Evolutionary conservation across 73 alveolate genomes (phyloP).

Genomic region (Stentor coeruleus): DNA sequence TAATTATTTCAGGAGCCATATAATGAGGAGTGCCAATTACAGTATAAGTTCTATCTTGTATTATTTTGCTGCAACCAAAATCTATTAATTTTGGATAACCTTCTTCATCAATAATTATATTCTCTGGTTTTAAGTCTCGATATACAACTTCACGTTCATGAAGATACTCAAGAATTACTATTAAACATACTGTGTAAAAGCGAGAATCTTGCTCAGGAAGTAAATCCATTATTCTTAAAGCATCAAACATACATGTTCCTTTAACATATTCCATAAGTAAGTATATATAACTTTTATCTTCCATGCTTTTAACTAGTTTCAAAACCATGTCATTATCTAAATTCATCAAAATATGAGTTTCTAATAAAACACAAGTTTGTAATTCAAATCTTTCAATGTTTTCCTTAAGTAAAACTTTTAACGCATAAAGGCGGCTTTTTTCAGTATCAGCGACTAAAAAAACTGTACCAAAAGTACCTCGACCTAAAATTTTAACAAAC

Average conservation of each 20-base stretch:
- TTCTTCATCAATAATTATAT: conserved; percentile 13
- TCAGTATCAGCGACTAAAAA: not conserved
- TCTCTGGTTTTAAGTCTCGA: conserved; percentile 25
- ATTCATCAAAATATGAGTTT: not conserved
- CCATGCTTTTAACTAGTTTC: conserved; percentile 15
- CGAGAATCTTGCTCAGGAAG: not conserved
- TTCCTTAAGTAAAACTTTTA: not conserved
- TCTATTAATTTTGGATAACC: conserved; percentile 27
- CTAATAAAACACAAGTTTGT: not conserved
- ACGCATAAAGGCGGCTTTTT: not conserved
- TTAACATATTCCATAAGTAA: conserved; percentile 16
- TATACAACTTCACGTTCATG: conserved; percentile 26
- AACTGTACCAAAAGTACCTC: conserved; percentile 45
- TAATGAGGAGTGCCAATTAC: conserved; percentile 27
- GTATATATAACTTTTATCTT: not conserved
- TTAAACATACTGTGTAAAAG: conserved; percentile 6
- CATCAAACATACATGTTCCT: not conserved
- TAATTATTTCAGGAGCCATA: conserved; percentile 25
- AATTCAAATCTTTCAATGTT: not conserved
- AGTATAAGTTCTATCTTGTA: not conserved
- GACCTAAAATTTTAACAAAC: conserved; percentile 42
- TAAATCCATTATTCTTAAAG: not conserved
- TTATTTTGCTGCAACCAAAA: conserved; percentile 18
- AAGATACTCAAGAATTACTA: conserved; percentile 21
- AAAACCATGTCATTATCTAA: conserved; percentile 8